Evolutionary conservation across 768 basidiomycete species (phyloP), one percentile per base, ranked within the genome.

Genomic region (Termitomyces eurrhizus): DNA sequence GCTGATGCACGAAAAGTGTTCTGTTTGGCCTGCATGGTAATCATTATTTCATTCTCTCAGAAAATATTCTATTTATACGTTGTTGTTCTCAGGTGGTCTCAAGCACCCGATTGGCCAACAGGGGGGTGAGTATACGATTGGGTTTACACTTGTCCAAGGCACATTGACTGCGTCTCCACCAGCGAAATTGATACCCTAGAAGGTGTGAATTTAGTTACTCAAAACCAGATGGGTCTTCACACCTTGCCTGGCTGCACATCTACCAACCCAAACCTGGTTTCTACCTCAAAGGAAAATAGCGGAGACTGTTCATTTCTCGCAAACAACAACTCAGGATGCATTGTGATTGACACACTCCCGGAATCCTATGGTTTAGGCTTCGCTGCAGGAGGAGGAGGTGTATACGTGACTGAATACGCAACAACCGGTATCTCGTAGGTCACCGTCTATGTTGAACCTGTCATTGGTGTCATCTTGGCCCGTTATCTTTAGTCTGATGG

Each of bases 151-250:
- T 44, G 35, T 16, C 18, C 11, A 32, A 41, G 33, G 26, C 32
- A 24, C 16, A 42, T 37, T 63, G 35, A 62, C 41, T 18, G n/a
- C 50, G 24, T 48, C 6, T 16, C 14, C 32, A 24, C 7, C 44
- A 78, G 80, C 32, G 88, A 91, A 68, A 88, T 90, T 62, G 93
- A 94, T 70, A 89, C 88, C 11, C 83, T 94, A 61, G 92, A 95
- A 70, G 89, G 86, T 37, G 87, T 94, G 63, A 94, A 95, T 72
- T 69, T 81, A 52, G 80, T 81, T 45, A 77, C 78, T 3, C 74
- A 77, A 56, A 90, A 88, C 62, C 88, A 89, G 68, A 85, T 89
- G 80, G 80, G 78, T 7, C 74, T 93, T 16, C 92, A 93, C 70
- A 90, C 90, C 0, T 75, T 79, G 42, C 70, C 82, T 0, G 84